Evolutionary conservation across 345 rosid species (phyloP), one percentile per base, ranked within the genome.

Genomic region (Leavenworthia alabamica): DNA sequence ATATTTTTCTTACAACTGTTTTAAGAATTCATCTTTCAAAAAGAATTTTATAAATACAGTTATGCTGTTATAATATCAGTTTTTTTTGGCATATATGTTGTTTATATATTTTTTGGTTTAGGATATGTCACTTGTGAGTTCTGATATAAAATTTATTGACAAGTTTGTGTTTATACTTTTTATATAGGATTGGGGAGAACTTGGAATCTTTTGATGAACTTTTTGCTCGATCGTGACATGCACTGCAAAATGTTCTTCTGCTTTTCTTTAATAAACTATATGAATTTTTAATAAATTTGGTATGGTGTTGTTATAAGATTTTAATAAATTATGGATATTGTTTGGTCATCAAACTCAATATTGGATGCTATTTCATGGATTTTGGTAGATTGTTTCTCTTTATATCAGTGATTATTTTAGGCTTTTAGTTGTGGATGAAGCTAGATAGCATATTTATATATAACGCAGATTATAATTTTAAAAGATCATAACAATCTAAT

Each of bases 231-330:
- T 6, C 2, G 13, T 15, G 46, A 16, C 50, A 41, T 40, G 60
- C 1, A 1, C 6, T 68, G 24, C 4, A 41, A 11, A 13, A 14
- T 1, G 3, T 28, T 31, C 13, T 39, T n/a, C 41, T 1, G 6
- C 4, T 37, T 14, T 57, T 3, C 33, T 5, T 32, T 19, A 6
- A 13, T 3, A 27, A 44, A 9, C n/a, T n/a, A 15, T 15, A 7
- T 23, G 36, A 43, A 1, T 35, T 40, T 2, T 32, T 19, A 15
- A 13, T 22, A 52, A 19, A 10, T 54, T 64, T 32, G 62, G 2
- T 55, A 44, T 66, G 55, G 4, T 45, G 12, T 44, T 65, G 39
- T 55, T 42, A 1, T 14, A 29, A 42, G 60, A 43, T 19, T 43
- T 3, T 43, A 8, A 17, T 43, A 1, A 43, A 43, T 4, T 40